phyloP scores from a whole-genome alignment of 208 protist species.

The Porcisia deanei region DNA sequence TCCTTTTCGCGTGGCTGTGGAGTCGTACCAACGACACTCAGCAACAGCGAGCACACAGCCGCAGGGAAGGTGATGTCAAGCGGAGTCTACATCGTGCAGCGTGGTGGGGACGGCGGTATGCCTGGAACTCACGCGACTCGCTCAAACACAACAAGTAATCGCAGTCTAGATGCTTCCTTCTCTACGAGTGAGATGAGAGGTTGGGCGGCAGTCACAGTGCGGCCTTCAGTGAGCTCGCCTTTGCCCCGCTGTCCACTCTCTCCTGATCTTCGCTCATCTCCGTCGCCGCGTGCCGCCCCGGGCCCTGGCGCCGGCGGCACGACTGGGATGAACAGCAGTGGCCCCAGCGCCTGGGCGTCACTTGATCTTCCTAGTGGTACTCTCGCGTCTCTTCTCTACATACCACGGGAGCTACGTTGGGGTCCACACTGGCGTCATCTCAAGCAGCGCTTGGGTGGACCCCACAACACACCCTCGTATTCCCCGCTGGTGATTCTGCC shows the following conservation, averaged over 20 bases:
- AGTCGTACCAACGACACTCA: background rate
- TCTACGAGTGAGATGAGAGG: background rate
- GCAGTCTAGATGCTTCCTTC: background rate
- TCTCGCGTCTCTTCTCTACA: constrained; percentile 29
- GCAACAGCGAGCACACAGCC: background rate
- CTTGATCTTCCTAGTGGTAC: constrained; percentile 11
- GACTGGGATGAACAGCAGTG: background rate
- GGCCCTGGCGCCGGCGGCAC: background rate
- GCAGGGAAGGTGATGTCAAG: no score
- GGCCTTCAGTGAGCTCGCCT: background rate
- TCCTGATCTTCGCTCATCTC: background rate
- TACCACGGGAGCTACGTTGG: constrained; percentile 28
- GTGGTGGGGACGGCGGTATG: background rate
- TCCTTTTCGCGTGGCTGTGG: background rate
- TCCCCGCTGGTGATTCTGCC: background rate
- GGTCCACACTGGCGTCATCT: constrained; percentile 33
- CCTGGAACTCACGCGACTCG: background rate
- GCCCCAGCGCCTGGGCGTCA: background rate
- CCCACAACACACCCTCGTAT: background rate
- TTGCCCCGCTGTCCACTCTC: background rate
- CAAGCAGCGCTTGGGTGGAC: constrained; percentile 22
- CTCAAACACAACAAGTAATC: background rate
- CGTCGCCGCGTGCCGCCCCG: background rate
- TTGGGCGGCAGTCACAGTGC: background rate
- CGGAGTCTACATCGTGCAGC: background rate